Base-by-base conservation (phyloP, 495 filamentous ascomycete genomes). In the Chaetomidium leptoderma region DNA sequence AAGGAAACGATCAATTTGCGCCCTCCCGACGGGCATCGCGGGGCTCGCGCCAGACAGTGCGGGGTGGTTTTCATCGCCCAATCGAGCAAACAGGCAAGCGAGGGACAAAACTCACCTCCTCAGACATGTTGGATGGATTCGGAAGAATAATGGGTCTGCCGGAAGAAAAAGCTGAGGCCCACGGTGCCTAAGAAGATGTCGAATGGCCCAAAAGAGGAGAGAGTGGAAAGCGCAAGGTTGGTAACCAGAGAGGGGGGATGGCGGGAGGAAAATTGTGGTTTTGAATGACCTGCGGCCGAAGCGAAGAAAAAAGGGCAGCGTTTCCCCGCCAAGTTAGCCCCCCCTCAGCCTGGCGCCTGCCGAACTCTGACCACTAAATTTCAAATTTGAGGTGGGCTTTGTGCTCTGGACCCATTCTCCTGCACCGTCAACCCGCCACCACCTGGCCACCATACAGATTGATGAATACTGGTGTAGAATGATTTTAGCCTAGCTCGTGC, bases 121-220 rank as follows among this genome's bases (percentile, higher is more conserved):
- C 78, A 55, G 78, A 70, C 79, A 83, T 82, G 52, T 72, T 77
- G 70, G 69, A 63, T 54, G 61, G 66, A 65, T 64, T 74, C 65
- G 53, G 55, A 71, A 72, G 42, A 65, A 72, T 70, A 65, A 55
- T 65, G 33, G 37, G 56, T 62, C 50, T 59, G 55, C 42, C 49
- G 49, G 57, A 57, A 49, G 58, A 64, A 63, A 57, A 58, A 68
- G 63, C 55, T 44, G 60, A 69, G 63, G 66, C n/a, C n/a, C 53
- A 54, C 59, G 51, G 57, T 42, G 66, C 61, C 62, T 61, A 62
- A 61, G 57, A 60, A 64, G 59, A 58, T 56, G 58, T 53, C 55
- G 59, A 58, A 62, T 45, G 39, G 47, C 47, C 59, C 52, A 61
- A 55, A 42, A 56, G 65, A 60, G 46, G 55, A 58, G 58, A 54